Percentiles rank a stretch among this genome's conserved stretches.
phyloP scores from a whole-genome alignment of 331 rosid genomes.

The Dryas integrifolia region DNA sequence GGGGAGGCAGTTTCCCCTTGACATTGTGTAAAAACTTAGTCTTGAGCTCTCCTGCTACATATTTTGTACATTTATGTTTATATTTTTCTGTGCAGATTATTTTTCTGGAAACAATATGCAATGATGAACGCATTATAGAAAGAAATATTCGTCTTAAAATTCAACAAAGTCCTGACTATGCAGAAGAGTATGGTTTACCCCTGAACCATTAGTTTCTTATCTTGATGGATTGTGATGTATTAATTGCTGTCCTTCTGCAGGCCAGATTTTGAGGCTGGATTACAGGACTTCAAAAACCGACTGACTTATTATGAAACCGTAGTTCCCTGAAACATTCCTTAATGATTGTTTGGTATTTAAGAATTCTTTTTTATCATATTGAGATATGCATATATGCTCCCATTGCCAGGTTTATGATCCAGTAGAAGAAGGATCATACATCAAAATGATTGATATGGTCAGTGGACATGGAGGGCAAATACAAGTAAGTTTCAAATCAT shows the following conservation, averaged over 20 bases:
- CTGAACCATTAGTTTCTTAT: conserved; percentile 24
- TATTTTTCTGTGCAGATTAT: conserved; percentile 55
- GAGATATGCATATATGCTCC: conserved; percentile 25
- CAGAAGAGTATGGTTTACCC: conserved; percentile 80
- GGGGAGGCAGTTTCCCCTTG: conserved; percentile 22
- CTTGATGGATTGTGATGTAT: conserved; percentile 14
- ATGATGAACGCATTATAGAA: conserved; percentile 86
- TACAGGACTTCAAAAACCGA: conserved; percentile 78
- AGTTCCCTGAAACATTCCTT: conserved; percentile 27
- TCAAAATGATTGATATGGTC: conserved; percentile 98
- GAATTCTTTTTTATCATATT: conserved; percentile 14
- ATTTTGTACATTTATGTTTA: conserved; percentile 15
- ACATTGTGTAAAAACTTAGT: conserved; percentile 9
- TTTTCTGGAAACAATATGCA: conserved; percentile 95
- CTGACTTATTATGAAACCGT: conserved; percentile 82
- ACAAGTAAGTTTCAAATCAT: conserved; percentile 61
- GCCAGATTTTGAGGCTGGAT: conserved; percentile 92
- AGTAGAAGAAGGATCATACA: conserved; percentile 95
- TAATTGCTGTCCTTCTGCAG: conserved; percentile 53
- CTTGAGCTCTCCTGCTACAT: conserved; percentile 23
- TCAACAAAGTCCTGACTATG: conserved; percentile 98
- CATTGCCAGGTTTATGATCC: conserved; percentile 77
- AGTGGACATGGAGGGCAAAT: conserved; percentile 97
- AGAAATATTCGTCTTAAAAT: conserved; percentile 94
- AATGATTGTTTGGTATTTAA: conserved; percentile 22